phyloP scores from a whole-genome alignment of 176 grass and related monocot genomes.

The Hordeum marinum region DNA sequence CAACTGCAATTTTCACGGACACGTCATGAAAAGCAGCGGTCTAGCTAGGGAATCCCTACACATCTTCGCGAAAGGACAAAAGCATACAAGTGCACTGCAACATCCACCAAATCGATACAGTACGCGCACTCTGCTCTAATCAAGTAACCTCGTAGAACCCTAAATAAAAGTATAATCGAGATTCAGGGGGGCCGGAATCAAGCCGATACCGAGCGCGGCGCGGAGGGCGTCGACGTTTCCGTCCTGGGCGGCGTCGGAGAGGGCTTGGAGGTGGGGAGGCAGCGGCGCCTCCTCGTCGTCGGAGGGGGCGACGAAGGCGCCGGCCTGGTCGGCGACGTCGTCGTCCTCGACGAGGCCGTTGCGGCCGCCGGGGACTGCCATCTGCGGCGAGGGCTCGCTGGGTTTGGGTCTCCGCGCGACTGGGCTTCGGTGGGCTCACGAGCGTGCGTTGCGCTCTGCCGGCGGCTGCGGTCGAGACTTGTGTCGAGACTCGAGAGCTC shows the following conservation, averaged over 20 bases:
- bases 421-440: background rate
- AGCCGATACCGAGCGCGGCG: constrained; percentile 51
- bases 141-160: background rate
- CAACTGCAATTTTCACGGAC: background rate
- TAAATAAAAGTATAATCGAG: background rate
- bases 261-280: constrained; percentile 68
- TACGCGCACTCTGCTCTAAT: background rate
- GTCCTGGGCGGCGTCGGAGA: constrained; percentile 67
- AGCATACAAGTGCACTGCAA: background rate
- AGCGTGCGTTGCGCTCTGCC: background rate
- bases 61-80: background rate
- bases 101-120: background rate
- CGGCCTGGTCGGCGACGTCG: constrained; percentile 24
- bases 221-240: constrained; percentile 61
- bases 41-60: background rate
- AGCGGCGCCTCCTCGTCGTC: constrained; percentile 54
- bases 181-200: background rate
- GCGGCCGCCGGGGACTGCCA: constrained; percentile 45
- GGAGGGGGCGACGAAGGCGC: constrained; percentile 12
- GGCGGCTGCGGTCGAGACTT: background rate
- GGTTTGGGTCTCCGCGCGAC: background rate
- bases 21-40: background rate
- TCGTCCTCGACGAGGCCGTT: constrained; percentile 35
- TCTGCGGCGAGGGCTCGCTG: background rate
- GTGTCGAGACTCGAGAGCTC: background rate